Base-by-base conservation (phyloP, 352 stramenopile species). In the Phytophthora sansomeana region DNA sequence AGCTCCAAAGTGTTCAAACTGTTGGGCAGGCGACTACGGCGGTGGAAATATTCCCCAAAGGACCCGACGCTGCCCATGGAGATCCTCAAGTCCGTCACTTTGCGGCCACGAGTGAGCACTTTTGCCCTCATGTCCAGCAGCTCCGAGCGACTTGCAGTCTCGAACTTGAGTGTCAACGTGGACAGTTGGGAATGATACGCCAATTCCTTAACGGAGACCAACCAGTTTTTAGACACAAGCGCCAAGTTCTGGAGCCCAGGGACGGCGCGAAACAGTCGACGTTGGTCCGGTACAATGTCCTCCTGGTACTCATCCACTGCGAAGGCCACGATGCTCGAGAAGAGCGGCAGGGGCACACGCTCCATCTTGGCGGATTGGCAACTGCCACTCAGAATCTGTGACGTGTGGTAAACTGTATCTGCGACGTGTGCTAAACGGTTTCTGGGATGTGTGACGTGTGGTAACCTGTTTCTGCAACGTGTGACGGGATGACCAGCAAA, bases 151-250 rank as follows among this genome's bases (percentile, higher is more conserved):
- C 42, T 70, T 3, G 60, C 59, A 10, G 28, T 72, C 9, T 65
- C 7, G 38, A 81, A 66, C 14, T 47, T 58, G 19, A 81, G 38
- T 30, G 58, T 69, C 14, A 79, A 44, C 8, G 50, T 51, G 16
- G 54, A 63, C 28, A 56, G 51, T 53, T 58, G 53, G 13, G 51
- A 43, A 3, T 59, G 43, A 16, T 56, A 60, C 4, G 64, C 39
- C 10, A 79, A 11, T 55, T 79, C 62, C 28, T 51, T 53, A 29
- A 75, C 30, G 1, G 67, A 54, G 29, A 47, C 11, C 1, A 19
- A 26, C 74, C 74, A 81, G 6, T 51, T 39, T 14, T 67, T 69
- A 1, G 58, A 63, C 16, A 81, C 63, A 9, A 81, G 47, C 39
- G 67, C 59, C 32, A 79, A 17, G 14, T 30, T 42, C 28, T 53